Base-by-base conservation (phyloP, 2,329 filamentous ascomycete genomes). In the Clonostachys rhizophaga region DNA sequence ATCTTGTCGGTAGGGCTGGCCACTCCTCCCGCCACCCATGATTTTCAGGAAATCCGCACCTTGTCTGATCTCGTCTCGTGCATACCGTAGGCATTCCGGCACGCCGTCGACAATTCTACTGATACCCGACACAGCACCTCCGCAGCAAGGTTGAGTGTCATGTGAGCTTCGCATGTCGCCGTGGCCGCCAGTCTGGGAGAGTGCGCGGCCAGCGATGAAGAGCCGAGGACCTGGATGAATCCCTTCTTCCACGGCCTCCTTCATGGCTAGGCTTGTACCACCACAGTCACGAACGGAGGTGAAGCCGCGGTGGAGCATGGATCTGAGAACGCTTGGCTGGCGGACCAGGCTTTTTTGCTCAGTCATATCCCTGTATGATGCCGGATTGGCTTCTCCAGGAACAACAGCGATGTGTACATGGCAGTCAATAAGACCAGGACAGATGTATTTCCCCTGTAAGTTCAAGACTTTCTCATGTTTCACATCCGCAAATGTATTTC, bases 21-120 rank as follows among this genome's bases (percentile, higher is more conserved):
- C 2, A 84, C 78, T 9, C 81, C 80, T 2, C 81, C 81, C 79
- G 6, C 71, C 71, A 1, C 67, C 68, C 78, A 83, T 83, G 51
- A 84, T 78, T 59, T 84, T 84, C 59, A 84, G 72, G 53, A 83
- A 83, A 54, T 83, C 76, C 1, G 77, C 75, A 3, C 80, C 80
- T 9, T 62, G 67, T 4, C 79, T 67, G 0, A 84, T 58, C 56
- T 83, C 73, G 45, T 81, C 77, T 3, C 80, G 67, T 0, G 73
- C 70, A 8, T 65, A 72, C 17, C 69, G 68, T 40, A 79, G 64
- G 51, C 79, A 83, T 41, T 76, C 74, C 0, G 76, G 66, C 1
- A 80, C 76, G 2, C 79, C 76, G 55, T 83, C 76, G 40, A 70
- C 71, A 2, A 81, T 62, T 14, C 68, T 59, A 9, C 71, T 71